Base-by-base conservation (phyloP, 208 protist genomes). In the Acanthamoeba healyi region DNA sequence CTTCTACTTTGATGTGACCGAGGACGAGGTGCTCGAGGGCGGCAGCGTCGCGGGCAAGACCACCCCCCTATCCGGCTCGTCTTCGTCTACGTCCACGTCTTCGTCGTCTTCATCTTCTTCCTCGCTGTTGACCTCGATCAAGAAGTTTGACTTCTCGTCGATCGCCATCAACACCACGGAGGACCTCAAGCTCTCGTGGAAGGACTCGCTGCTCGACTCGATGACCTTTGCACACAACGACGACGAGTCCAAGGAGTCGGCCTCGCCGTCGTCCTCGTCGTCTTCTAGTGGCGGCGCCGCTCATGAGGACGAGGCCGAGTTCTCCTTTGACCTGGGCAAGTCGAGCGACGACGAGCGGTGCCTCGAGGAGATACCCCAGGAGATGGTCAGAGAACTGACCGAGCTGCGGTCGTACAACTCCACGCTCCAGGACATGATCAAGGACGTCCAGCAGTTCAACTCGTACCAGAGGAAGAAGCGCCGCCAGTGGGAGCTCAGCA, bases 131-230 rank as follows among this genome's bases (percentile, higher is more conserved):
- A 9, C n/a, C n/a, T 7, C 58, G 4, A 34, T 34, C 58, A 65
- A 34, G 58, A 65, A 65, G 29, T 65, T 65, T n/a, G 58, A 65
- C 29, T 65, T 65, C 29, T 24, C 58, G 7, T 65, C 58, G 12
- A 65, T 65, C 29, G 58, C 58, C 58, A 65, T 65, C 29, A 34
- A 34, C 58, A 65, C 58, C 58, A 34, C 58, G 34, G 67, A 79
- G 36, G 67, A 79, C 67, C 67, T 79, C 67, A 79, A 79, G 67
- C 67, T 79, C 22, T 79, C 67, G 67, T 79, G 67, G 67, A 79
- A 79, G 38, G 67, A 79, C 67, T 79, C 67, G 14, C 67, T 79
- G 22, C 67, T 79, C 67, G 67, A 79, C 29, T 79, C 67, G 38
- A 79, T 79, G 67, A 46, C 67, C 32, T 79, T 79, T 46, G 67